Evolutionary conservation across 1,139 yeast genomes (phyloP).

Genomic region (Suhomyces anneliseae): DNA sequence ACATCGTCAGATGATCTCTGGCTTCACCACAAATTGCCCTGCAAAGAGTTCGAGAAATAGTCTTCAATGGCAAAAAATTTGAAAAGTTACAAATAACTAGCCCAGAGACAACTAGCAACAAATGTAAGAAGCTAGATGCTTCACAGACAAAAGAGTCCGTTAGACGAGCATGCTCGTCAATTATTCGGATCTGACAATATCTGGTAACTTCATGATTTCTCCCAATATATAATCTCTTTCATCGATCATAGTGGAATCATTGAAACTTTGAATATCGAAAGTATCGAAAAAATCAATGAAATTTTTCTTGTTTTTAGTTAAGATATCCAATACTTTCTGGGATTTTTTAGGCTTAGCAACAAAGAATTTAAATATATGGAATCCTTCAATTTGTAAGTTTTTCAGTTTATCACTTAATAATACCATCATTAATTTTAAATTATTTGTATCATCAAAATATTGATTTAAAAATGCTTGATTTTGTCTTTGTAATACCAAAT

Average conservation of each 20-base stretch:
- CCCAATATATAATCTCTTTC: conserved; percentile 80
- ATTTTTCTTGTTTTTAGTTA: conserved; percentile 78
- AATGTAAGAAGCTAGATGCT: not conserved
- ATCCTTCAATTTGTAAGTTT: conserved; percentile 86
- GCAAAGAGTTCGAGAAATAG: no score
- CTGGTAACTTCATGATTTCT: conserved; percentile 70
- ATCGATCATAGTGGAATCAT: conserved; percentile 68
- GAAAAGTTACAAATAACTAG: no score
- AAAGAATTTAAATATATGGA: conserved; percentile 88
- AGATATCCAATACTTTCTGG: conserved; percentile 74
- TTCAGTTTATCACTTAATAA: conserved; percentile 84
- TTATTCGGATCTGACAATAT: conserved; percentile 6
- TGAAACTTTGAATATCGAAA: conserved; percentile 63
- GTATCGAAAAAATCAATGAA: conserved; percentile 66
- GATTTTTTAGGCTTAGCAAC: conserved; percentile 93
- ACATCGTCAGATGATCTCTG: no score
- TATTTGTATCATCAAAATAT: conserved; percentile 79
- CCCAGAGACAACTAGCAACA: no score
- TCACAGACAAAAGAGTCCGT: not conserved
- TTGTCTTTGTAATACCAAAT: conserved; percentile 70
- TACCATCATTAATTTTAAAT: conserved; percentile 82
- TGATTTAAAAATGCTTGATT: conserved; percentile 72
- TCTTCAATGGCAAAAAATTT: no score
- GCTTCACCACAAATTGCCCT: no score
- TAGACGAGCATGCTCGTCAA: no score